These are phyloP conservation scores for Dendrobium catenatum DNA, from an alignment of 106 monocot species.

Conservation along the genomic window DNA sequence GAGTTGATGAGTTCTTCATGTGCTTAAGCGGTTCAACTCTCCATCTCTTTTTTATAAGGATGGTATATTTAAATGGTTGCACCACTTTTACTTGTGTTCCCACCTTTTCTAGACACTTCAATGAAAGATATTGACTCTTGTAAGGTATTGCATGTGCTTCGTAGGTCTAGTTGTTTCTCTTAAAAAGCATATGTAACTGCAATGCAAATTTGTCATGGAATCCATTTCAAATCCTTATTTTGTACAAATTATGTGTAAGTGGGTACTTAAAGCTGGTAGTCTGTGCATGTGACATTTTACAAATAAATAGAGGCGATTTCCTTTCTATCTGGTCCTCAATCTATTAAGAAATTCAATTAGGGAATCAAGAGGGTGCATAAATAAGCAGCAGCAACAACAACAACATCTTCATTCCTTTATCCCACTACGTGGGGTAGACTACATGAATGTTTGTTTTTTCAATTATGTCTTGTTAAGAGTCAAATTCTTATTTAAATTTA, in stretches of 20 bases:
- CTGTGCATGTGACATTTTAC: background rate
- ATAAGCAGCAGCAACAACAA: too few relatives aligned
- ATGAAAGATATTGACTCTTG: background rate
- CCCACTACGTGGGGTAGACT: too few relatives aligned
- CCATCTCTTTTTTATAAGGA: too few relatives aligned
- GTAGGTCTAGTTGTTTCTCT: background rate
- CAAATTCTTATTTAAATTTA: too few relatives aligned
- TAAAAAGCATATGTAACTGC: background rate
- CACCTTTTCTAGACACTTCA: background rate
- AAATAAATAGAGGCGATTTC: background rate
- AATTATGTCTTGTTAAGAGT: too few relatives aligned
- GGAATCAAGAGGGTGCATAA: background rate
- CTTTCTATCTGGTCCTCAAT: background rate
- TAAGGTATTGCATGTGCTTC: background rate
- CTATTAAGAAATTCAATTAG: background rate
- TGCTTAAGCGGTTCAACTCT: too few relatives aligned
- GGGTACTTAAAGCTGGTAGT: background rate
- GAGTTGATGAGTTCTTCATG: too few relatives aligned
- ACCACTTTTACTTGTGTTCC: background rate
- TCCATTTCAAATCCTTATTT: background rate
- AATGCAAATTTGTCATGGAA: background rate
- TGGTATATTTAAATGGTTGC: too few relatives aligned
- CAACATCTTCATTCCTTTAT: too few relatives aligned
- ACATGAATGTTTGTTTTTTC: too few relatives aligned
- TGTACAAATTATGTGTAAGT: background rate